Conservation (phyloP, 305 asterid species). For the Fraxinus floribunda region DNA sequence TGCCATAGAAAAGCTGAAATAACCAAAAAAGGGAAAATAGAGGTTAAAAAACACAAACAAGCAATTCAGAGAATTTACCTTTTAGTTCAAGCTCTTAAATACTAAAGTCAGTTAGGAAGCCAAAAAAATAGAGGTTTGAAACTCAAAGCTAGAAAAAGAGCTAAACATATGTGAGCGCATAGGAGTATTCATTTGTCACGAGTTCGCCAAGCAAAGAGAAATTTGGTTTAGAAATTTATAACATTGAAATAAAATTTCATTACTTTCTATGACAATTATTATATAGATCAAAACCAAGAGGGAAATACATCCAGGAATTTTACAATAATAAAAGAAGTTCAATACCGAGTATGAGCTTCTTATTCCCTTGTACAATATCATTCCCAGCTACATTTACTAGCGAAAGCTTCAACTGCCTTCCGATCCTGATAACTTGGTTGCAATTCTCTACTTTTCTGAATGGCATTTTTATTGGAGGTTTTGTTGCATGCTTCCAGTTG, state of each 20-base stretch:
- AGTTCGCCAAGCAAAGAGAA: not conserved
- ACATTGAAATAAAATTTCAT: not conserved
- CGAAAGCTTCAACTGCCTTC: slow-evolving; percentile 76
- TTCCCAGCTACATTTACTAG: slow-evolving; percentile 89
- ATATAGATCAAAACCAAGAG: slow-evolving; percentile 1
- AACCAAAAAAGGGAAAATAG: slow-evolving; percentile 19
- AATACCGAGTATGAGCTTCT: slow-evolving; percentile 87
- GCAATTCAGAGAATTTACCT: slow-evolving; percentile 6
- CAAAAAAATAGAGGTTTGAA: not conserved
- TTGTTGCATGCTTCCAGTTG: slow-evolving; percentile 80
- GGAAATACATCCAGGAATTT: not conserved
- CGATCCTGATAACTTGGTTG: slow-evolving; percentile 80
- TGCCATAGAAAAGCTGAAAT: slow-evolving; percentile 90
- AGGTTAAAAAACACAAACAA: slow-evolving; percentile 16
- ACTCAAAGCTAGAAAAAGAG: not conserved
- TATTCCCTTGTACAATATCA: slow-evolving; percentile 92
- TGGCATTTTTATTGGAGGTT: slow-evolving; percentile 92
- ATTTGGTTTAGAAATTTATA: not conserved
- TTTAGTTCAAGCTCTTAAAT: slow-evolving; percentile 11
- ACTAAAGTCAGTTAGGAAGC: not conserved
- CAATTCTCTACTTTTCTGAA: slow-evolving; percentile 89
- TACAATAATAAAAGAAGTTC: slow-evolving; percentile 21
- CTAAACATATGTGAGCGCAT: not conserved
- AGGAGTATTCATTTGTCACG: not conserved
- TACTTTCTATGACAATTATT: slow-evolving; percentile 7